Evolutionary conservation across 116 monocot genomes (phyloP).

Genomic region (Phalaenopsis hybrid): DNA sequence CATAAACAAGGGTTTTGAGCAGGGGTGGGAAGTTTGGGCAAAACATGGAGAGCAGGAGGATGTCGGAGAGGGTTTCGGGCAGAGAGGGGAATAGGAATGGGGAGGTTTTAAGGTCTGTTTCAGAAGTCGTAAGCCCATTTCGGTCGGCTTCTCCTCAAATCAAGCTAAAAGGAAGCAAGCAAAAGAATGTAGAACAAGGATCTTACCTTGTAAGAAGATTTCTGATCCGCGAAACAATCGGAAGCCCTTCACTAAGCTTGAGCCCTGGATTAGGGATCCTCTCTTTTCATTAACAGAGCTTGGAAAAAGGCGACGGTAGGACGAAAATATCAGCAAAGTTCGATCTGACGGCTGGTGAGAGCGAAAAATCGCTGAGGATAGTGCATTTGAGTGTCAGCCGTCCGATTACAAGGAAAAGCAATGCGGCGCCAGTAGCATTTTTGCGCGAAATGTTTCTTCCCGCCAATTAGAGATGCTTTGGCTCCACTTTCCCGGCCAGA

Average conservation of each 20-base stretch:
- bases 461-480: background rate
- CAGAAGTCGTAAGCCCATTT: background rate
- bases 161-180: background rate
- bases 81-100: no score
- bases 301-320: background rate
- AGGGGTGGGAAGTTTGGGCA: no score
- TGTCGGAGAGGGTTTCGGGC: no score
- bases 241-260: background rate
- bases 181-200: background rate
- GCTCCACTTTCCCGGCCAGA: no score
- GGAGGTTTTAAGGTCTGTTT: no score
- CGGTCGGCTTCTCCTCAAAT: background rate
- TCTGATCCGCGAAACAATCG: background rate
- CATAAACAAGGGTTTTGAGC: no score
- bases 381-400: background rate
- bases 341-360: background rate
- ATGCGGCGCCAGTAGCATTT: background rate
- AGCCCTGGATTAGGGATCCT: background rate
- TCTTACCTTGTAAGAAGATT: background rate
- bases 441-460: background rate
- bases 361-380: background rate
- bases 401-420: background rate
- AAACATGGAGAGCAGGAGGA: no score
- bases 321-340: background rate
- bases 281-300: background rate